phyloP scores from a whole-genome alignment of 2,329 filamentous ascomycete species.

The Calycina herbarum region DNA sequence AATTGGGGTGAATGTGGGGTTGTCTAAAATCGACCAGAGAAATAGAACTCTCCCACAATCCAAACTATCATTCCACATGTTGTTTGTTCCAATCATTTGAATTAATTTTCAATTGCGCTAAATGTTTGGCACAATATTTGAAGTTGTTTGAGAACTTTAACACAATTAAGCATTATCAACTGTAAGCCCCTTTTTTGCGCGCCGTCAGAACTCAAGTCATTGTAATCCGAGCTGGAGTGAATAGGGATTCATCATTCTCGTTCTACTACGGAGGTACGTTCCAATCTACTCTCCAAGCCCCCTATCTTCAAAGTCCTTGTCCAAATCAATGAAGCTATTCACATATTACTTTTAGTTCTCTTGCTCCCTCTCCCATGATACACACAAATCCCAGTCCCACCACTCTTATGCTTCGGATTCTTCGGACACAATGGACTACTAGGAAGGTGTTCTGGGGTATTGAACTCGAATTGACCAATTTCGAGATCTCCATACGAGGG shows the following conservation, averaged over 20 bases:
- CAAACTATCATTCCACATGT: too few species aligned
- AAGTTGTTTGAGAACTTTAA: too few species aligned
- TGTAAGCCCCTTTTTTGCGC: too few species aligned
- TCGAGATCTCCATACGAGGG: neutral
- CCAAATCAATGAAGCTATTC: neutral
- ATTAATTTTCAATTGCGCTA: too few species aligned
- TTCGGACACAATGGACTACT: constrained; percentile 46
- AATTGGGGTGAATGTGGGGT: constrained; percentile 12
- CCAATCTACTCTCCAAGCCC: neutral
- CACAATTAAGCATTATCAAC: too few species aligned
- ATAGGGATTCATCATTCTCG: neutral
- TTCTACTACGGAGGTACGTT: neutral
- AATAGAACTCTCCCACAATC: too few species aligned
- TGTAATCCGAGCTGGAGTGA: too few species aligned
- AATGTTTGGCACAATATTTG: too few species aligned
- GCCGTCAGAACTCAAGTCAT: too few species aligned
- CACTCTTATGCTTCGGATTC: constrained; percentile 40
- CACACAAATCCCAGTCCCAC: constrained; percentile 42
- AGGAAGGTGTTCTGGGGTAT: constrained; percentile 46
- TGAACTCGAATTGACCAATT: constrained; percentile 37
- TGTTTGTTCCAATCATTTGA: too few species aligned
- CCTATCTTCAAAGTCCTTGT: neutral
- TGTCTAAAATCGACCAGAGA: too few species aligned
- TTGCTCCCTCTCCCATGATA: constrained; percentile 41
- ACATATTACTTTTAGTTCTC: constrained; percentile 22